Base-by-base conservation (phyloP, 768 basidiomycete species). In the Austroboletus festivus region DNA sequence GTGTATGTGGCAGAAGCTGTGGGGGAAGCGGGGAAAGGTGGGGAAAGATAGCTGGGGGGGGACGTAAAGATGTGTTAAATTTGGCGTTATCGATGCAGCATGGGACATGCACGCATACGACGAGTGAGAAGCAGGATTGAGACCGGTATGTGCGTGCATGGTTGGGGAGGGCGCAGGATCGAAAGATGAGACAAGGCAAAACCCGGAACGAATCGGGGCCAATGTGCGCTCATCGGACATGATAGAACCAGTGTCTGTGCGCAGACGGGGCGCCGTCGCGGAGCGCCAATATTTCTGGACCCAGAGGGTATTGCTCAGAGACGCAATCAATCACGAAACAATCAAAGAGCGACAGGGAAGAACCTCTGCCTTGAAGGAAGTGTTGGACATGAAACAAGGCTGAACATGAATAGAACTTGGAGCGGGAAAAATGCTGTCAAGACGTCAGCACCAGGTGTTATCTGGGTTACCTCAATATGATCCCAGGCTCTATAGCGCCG, bases 1-100 rank as follows among this genome's bases (percentile, higher is more conserved):
- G 37, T 39, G 54, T 34, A 23, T 38, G 34, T 12, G 28, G n/a
- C 38, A 34, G 45, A 45, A 50, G 37, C 38, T 53, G 47, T 53
- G 50, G 60, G 53, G 54, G 31, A 60, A 57, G 55, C 20, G 63
- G 60, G 65, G 63, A 54, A 67, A 47, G 42, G 38, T 46, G 62
- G 59, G 55, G 48, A 45, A 47, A 42, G n/a, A n/a, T n/a, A n/a
- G n/a, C n/a, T n/a, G n/a, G 30, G 10, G 5, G 51, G 38, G 38
- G 43, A 53, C 41, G 48, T 48, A 48, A 48, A 23, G 37, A n/a
- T 1, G 24, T 19, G 30, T 15, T 40, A 34, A 40, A 42, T 58
- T 52, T 47, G 43, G 39, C 3, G 44, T 44, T 42, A 37, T 18
- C 22, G 35, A 31, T 45, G 21, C 33, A 4, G 26, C 16, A 47